Evolutionary conservation across 805 yeast genomes (phyloP), one percentile per base, ranked within the genome.

Genomic region (Phaffomyces thermotolerans): DNA sequence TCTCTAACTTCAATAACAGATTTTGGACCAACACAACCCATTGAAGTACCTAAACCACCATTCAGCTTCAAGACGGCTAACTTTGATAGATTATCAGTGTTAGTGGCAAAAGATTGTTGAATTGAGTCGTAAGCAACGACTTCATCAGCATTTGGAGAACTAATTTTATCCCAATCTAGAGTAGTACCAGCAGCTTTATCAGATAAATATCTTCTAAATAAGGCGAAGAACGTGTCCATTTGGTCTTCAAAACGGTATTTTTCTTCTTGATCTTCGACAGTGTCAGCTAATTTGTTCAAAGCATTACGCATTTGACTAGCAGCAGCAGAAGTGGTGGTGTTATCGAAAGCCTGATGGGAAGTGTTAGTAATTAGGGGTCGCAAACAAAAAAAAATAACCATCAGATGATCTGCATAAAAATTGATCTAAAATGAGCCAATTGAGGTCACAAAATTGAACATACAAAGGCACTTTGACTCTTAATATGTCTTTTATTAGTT

Each of bases 21-120:
- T 68, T 90, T 90, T 52, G 99, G 99, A 46, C 99, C 99, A 50
- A 93, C 97, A 72, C 99, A 93, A 46, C 99, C 99, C 99, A 93
- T 93, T 9, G 98, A 91, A 18, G 99, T 93, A 62, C 99, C 99
- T 56, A 93, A 75, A 36, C 99, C 99, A 73, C 99, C 99, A 64
- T 93, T 93, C 64, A 93, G 77, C 71, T 93, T 93, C 66, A 93
- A 75, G 35, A 93, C 99, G 8, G 97, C 98, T 63, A 93, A 76
- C 66, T 90, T 90, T 54, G 79, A 67, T 58, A 93, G 73, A 46
- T 64, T 69, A 1, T 37, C 9, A 6, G 46, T 24, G 20, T 65
- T 59, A 27, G 65, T 58, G 36, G 64, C 64, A 39, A 68, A 71
- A 13, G 66, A 58, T 22, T 62, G 49, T 6, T 60, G 59, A 51